Conservation (phyloP, 2,329 filamentous ascomycete genomes). For the Exophiala alcalophila region DNA sequence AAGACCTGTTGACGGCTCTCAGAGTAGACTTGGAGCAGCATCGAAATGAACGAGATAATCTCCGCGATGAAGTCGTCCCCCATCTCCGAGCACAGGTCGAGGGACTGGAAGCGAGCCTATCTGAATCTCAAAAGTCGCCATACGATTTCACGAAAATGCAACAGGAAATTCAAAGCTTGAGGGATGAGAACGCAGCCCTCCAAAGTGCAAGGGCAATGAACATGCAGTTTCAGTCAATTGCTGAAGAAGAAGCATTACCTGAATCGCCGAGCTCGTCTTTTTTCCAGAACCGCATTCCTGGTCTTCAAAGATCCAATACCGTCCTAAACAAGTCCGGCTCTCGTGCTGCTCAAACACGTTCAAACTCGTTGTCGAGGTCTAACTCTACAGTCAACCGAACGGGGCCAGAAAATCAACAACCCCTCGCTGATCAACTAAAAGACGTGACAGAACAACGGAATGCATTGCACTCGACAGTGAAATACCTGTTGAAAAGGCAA, state of each 20-base stretch:
- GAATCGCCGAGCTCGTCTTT: slow-evolving; percentile 47
- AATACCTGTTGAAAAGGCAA: slow-evolving; percentile 79
- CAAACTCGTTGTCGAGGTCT: slow-evolving; percentile 58
- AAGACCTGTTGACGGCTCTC: slow-evolving; percentile 82
- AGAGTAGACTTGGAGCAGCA: slow-evolving; percentile 77
- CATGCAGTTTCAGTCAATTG: slow-evolving; percentile 58
- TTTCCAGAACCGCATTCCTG: slow-evolving; percentile 36
- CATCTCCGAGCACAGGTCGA: slow-evolving; percentile 69
- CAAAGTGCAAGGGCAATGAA: slow-evolving; percentile 50
- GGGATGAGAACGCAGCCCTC: slow-evolving; percentile 44
- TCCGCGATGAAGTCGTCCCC: slow-evolving; percentile 83
- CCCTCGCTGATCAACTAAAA: slow-evolving; percentile 75
- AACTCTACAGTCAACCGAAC: slow-evolving; percentile 51
- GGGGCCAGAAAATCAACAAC: slow-evolving; percentile 60
- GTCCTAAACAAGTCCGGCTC: slow-evolving; percentile 64
- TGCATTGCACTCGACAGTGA: slow-evolving; percentile 82
- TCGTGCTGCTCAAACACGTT: slow-evolving; percentile 54
- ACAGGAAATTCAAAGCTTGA: slow-evolving; percentile 74
- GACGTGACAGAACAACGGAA: slow-evolving; percentile 93
- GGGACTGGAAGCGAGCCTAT: slow-evolving; percentile 49
- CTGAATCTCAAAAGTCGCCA: slow-evolving; percentile 66
- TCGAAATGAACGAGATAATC: slow-evolving; percentile 84
- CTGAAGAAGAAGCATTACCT: slow-evolving; percentile 53
- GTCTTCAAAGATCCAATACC: slow-evolving; percentile 29
- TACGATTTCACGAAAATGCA: slow-evolving; percentile 84